phyloP scores from a whole-genome alignment of 106 monocot genomes.

The Xerophyta viscosa region DNA sequence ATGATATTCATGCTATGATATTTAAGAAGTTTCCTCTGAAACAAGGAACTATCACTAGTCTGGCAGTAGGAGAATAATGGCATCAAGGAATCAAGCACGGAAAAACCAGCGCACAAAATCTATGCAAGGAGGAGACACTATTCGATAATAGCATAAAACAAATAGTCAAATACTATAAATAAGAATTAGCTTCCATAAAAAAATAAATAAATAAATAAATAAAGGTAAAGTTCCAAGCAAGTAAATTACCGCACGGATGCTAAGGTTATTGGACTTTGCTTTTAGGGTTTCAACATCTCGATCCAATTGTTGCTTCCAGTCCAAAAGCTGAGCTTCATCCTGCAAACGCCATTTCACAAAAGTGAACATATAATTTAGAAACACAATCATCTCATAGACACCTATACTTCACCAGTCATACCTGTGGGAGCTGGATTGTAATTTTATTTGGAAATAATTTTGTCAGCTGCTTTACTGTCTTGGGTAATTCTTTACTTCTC shows the following conservation, averaged over 20 bases:
- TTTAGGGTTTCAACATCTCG: constrained; percentile 94
- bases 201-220: no score
- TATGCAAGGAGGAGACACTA: no score
- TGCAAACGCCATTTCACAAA: constrained; percentile 16
- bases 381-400: background rate
- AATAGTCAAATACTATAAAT: no score
- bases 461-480: constrained; percentile 76
- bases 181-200: no score
- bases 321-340: constrained; percentile 68
- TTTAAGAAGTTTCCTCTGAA: no score
- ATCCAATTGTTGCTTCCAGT: constrained; percentile 86
- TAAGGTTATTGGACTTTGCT: constrained; percentile 71
- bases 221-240: no score
- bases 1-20: no score
- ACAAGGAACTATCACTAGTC: no score
- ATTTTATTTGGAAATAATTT: constrained; percentile 91
- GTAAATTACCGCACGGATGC: constrained; percentile 81
- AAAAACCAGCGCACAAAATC: no score
- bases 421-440: constrained; percentile 83
- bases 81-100: no score
- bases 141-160: no score
- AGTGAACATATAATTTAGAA: background rate
- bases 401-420: background rate
- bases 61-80: no score
- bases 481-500: constrained; percentile 78